Base-by-base conservation (phyloP, 345 rosid species). In the Ailanthus altissimus region DNA sequence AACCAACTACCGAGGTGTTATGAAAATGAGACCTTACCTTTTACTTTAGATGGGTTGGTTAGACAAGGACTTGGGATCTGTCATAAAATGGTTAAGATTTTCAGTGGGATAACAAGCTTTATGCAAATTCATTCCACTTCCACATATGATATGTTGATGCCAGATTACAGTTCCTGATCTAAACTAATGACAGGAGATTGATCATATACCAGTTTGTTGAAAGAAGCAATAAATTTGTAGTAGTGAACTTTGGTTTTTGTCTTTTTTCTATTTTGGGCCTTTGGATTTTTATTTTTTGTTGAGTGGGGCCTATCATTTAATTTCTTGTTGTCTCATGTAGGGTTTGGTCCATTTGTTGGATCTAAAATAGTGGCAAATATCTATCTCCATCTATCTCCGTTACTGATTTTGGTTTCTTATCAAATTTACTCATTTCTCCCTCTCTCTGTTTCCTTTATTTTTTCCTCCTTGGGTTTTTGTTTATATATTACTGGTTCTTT, bases 41-140 rank as follows among this genome's bases (percentile, higher is more conserved):
- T 78, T 73, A 76, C 73, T 65, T 81, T 40, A 74, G 84, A 77
- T 81, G 82, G 56, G 76, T 77, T 84, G 81, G 87, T 79, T 63
- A 25, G 83, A 83, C 77, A 72, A 68, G 77, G 91, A 86, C 79
- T 71, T 76, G 73, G 25, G 77, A 86, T 67, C 84, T 81, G 60
- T 79, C 71, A 67, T 75, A 70, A 69, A 68, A 75, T 69, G 78
- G 73, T 74, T 75, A 74, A 51, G 74, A 71, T 42, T 66, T 79
- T 60, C 40, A 60, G 7, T 58, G n/a, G 42, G 79, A 51, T 73
- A 45, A 51, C 10, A 50, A 16, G 49, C 49, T 54, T 62, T 42
- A 43, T 46, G 67, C 72, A 63, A 63, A n/a, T 62, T 38, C 54
- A 36, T 59, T 53, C 10, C 42, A 32, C 61, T 38, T 61, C 59